Base-by-base conservation (phyloP, 2,329 filamentous ascomycete genomes). In the Chaetomium olivaceum region DNA sequence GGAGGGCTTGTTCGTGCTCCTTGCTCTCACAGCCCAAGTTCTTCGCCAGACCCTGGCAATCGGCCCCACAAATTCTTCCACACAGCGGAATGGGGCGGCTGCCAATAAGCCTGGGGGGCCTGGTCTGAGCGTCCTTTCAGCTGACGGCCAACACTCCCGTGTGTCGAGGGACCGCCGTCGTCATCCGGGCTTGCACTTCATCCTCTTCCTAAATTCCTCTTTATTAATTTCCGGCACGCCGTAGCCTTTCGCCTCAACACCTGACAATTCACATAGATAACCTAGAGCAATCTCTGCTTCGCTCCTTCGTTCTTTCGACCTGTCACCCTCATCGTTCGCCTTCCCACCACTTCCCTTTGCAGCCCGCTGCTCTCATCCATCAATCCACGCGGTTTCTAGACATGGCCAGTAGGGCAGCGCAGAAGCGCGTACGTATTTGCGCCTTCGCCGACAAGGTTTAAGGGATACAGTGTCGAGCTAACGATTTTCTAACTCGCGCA, bases 361-460 rank as follows among this genome's bases (percentile, higher is more conserved):
- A 48, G 12, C 19, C 12, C n/a, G 11, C 9, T 23, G 27, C 27
- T 8, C 25, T n/a, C 36, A 14, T 12, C 43, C 11, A 27, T 36
- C 6, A 11, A 12, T 16, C 9, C 39, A 11, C 2, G n/a, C 29
- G 19, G 33, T 6, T 4, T 14, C 7, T 21, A 19, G 36, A 7
- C 31, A 72, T 73, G 71, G 71, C 72, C 59, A 73, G 64, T 61
- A 67, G 70, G 39, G 72, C 72, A 19, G 72, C 72, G 50, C 72
- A 73, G 58, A 73, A 73, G 69, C 70, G 72, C 64, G 72, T 73
- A 70, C 16, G 71, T 70, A 4, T 48, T 31, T 39, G 14, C 33
- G 16, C 1, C 16, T n/a, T n/a, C 25, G 5, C 23, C n/a, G 9
- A 31, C 7, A 19, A 19, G 39, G 16, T 14, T 7, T 11, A 25